Evolutionary conservation across 1,284 basidiomycete species (phyloP).

Genomic region (Cerrena zonata): DNA sequence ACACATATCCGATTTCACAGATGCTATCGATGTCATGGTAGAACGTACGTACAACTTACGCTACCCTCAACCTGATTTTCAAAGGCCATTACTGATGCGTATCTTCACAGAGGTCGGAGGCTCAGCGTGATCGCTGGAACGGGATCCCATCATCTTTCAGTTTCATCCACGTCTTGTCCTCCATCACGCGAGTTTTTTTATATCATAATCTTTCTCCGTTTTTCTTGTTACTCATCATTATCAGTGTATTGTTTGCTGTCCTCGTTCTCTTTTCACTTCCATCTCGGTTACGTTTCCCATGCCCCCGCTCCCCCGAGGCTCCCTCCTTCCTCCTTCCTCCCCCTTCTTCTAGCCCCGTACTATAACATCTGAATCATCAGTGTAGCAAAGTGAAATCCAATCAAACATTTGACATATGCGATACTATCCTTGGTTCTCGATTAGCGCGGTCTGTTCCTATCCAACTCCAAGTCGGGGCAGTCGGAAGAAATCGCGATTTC

Average conservation of each 20-base stretch:
- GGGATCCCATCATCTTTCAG: not conserved
- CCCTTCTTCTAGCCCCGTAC: not conserved
- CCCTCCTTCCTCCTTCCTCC: not conserved
- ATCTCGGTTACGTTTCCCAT: not conserved
- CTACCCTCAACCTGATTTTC: conserved; percentile 2
- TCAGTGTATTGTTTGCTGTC: not conserved
- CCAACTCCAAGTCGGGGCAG: no score
- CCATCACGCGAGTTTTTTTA: not conserved
- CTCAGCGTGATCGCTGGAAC: conserved; percentile 18
- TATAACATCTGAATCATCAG: not conserved
- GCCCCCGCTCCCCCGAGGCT: not conserved
- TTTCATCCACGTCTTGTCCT: not conserved
- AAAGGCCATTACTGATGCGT: no score
- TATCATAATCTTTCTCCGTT: not conserved
- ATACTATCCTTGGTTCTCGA: no score
- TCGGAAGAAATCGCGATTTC: no score
- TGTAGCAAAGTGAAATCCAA: not conserved
- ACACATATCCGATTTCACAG: conserved; percentile 29
- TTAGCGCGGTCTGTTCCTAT: no score
- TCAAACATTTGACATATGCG: not conserved
- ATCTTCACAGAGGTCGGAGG: conserved; percentile 33
- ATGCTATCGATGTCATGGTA: conserved; percentile 88
- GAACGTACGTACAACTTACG: conserved; percentile 63
- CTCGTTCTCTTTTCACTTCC: not conserved
- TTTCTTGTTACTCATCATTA: not conserved